Base-by-base conservation (phyloP, 805 yeast species). In the Scheffersomyces stipitis region DNA sequence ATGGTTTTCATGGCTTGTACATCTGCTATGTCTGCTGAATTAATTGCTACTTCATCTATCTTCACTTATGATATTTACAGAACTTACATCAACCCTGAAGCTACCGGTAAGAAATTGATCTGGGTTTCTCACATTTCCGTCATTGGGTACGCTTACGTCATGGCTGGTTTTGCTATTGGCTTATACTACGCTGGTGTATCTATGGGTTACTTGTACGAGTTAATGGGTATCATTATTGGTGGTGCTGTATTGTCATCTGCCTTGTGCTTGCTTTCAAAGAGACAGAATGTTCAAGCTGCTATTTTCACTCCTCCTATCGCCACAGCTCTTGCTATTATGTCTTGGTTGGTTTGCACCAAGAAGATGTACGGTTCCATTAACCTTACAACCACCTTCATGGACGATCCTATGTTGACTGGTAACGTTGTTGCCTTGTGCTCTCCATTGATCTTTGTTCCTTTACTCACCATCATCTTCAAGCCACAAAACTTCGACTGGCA, bases 1-100 rank as follows among this genome's bases (percentile, higher is more conserved):
- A 64, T 89, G 70, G 77, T 88, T 8, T 89, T 89, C 62, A 85
- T 87, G 90, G 96, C 96, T 17, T 91, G 85, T 29, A 89, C 96
- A 0, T 84, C 95, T 32, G 96, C 96, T 17, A 79, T 86, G 76
- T 85, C 95, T 22, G 91, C 96, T 26, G 96, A 89, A 62, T 76
- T 89, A 52, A 86, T 89, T 55, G 84, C 96, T 2, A 90, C 86
- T 14, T 84, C 95, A 3, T 83, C 96, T 2, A 78, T 89, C 42
- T 76, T 80, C 69, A 85, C 96, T 30, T 89, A 86, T 51, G 96
- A 89, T 64, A 71, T 89, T 43, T 89, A 83, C 77, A 79, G 86
- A 64, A 75, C 80, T 17, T 88, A 89, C 63, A 65, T 88, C 52
- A 79, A 86, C 54, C 95, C 95, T 31, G 66, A 69, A 17, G 96